A percentile compares a stretch with the other conserved stretches of the same genome.
Evolutionary conservation across 805 yeast species (phyloP).

Genomic region (Kodamaea neixiangensis): DNA sequence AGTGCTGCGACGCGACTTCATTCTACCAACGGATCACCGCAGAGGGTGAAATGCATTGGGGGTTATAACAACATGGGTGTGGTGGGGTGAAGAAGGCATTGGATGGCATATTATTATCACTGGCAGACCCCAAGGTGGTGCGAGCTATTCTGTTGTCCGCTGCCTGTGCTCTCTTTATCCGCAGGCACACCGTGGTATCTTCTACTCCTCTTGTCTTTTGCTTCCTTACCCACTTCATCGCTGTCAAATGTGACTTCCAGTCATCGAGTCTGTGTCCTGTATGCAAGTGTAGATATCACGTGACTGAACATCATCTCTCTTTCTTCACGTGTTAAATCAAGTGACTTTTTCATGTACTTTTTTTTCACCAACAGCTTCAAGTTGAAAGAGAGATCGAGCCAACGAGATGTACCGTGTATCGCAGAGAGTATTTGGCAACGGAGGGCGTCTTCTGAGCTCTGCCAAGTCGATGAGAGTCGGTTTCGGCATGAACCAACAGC

Average conservation of each 20-base stretch:
- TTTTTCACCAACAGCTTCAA: background rate
- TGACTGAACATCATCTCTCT: too few relatives aligned
- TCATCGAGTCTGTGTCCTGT: too few relatives aligned
- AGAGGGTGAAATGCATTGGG: background rate
- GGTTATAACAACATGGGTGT: background rate
- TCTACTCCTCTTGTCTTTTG: background rate
- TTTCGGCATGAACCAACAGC: background rate
- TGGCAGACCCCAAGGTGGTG: background rate
- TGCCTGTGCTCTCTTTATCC: background rate
- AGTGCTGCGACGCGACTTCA: background rate
- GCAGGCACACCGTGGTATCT: background rate
- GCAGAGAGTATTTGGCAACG: background rate
- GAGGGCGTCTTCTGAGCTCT: background rate
- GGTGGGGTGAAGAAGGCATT: background rate
- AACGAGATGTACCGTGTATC: conserved; percentile 13
- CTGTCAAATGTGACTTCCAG: background rate
- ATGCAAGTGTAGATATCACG: too few relatives aligned
- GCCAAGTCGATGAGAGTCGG: background rate
- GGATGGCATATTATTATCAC: background rate
- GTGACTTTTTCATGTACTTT: conserved; percentile 4
- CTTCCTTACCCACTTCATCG: background rate
- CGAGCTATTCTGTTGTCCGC: background rate
- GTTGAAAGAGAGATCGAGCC: background rate
- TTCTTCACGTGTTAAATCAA: background rate
- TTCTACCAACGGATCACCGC: background rate